Conservation (phyloP, 2,329 filamentous ascomycete species). For the Aspergillus pseudoviridinutans region DNA sequence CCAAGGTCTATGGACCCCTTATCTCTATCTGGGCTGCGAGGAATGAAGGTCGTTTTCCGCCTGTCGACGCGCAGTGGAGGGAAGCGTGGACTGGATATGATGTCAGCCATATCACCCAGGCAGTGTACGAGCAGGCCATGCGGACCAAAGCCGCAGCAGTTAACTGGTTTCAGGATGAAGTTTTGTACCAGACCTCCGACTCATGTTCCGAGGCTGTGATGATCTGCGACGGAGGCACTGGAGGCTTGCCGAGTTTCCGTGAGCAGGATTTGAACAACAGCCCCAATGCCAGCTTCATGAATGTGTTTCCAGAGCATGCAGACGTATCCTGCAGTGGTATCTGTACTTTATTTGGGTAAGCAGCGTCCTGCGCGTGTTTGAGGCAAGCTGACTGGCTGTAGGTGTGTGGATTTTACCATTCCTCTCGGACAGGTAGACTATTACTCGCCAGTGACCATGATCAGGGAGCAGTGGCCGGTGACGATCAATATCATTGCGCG, state of each 20-base stretch:
- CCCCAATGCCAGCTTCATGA: constrained; percentile 9
- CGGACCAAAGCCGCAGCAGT: background rate
- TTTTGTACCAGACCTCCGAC: constrained; percentile 15
- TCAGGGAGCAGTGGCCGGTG: constrained; percentile 8
- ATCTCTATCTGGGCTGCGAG: constrained; percentile 2
- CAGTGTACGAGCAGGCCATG: constrained; percentile 4
- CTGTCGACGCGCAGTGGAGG: constrained; percentile 6
- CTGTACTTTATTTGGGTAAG: constrained; percentile 13
- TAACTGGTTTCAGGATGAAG: constrained; percentile 24
- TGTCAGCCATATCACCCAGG: background rate
- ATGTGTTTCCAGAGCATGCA: background rate
- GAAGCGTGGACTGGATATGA: constrained; percentile 4
- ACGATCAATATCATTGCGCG: constrained; percentile 7
- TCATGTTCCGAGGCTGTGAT: constrained; percentile 26
- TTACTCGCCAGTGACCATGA: constrained; percentile 1
- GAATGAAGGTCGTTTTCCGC: constrained; percentile 7
- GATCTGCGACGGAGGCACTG: constrained; percentile 23
- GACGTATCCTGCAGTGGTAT: constrained; percentile 1
- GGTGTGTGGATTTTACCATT: constrained; percentile 8
- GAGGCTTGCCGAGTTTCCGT: constrained; percentile 15
- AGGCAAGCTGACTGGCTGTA: background rate
- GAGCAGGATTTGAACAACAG: constrained; percentile 8
- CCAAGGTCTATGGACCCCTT: constrained; percentile 3
- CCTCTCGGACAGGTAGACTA: constrained; percentile 9
- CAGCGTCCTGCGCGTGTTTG: background rate